A percentile compares a stretch with the other conserved stretches of the same genome.
These are phyloP conservation scores for Fusarium secorum DNA, from an alignment of 2,329 filamentous ascomycete species.

Conservation along the genomic window DNA sequence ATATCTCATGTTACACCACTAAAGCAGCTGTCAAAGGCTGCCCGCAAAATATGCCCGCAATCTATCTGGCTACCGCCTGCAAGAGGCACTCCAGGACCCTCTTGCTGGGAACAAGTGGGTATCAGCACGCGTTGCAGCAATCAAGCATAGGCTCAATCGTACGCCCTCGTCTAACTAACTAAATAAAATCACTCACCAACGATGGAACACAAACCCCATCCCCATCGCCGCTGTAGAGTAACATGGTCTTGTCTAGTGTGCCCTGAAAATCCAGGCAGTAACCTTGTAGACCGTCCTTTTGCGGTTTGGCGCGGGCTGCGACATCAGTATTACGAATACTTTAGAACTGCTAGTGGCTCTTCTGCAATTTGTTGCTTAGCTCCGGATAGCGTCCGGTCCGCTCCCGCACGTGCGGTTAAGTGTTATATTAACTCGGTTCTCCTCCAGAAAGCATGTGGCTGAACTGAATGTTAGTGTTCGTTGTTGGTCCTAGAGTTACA, in stretches of 20 bases:
- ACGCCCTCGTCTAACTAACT: not conserved
- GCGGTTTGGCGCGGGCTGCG: not conserved
- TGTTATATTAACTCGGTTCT: not conserved
- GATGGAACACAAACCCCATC: not conserved
- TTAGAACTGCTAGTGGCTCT: not conserved
- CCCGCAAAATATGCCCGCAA: not conserved
- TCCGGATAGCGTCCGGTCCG: not conserved
- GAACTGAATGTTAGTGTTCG: not conserved
- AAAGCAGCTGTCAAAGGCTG: not conserved
- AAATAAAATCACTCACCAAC: slow-evolving; percentile 3
- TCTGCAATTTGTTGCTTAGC: not conserved
- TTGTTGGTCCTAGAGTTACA: not conserved
- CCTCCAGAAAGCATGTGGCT: not conserved
- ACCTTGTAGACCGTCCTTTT: not conserved
- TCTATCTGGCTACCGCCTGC: not conserved
- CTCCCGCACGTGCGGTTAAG: not conserved
- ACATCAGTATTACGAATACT: not conserved
- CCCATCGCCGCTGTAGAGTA: not conserved
- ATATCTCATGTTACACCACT: not conserved
- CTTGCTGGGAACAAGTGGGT: not conserved
- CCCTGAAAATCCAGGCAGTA: not conserved
- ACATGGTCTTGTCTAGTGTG: not conserved
- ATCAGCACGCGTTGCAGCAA: not conserved
- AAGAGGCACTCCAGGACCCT: not conserved
- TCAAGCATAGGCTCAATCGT: not conserved